phyloP scores from a whole-genome alignment of 2,329 filamentous ascomycete species.

The Phyllosticta citrichinensis region DNA sequence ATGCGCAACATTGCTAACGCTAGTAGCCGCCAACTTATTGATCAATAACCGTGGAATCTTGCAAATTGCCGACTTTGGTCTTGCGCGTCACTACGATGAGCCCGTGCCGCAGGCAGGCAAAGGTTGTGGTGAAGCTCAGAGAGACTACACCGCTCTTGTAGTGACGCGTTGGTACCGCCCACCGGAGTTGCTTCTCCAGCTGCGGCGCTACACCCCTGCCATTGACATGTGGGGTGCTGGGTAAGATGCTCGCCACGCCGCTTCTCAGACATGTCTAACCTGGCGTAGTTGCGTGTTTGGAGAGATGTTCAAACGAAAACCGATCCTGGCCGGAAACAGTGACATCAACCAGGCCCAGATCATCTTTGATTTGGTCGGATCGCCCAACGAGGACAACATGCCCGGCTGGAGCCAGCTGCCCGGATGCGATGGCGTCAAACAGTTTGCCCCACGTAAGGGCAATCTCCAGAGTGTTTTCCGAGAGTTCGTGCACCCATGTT shows the following conservation, averaged over 20 bases:
- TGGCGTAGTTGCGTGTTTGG: slow-evolving; percentile 79
- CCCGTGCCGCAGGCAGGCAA: slow-evolving; percentile 63
- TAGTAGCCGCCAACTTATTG: slow-evolving; percentile 72
- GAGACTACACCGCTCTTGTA: slow-evolving; percentile 93
- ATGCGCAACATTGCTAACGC: not conserved
- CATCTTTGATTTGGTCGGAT: slow-evolving; percentile 87
- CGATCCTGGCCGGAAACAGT: slow-evolving; percentile 82
- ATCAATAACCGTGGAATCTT: slow-evolving; percentile 91
- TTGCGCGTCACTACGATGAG: slow-evolving; percentile 89
- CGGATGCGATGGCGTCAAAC: slow-evolving; percentile 63
- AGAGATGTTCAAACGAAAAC: slow-evolving; percentile 91
- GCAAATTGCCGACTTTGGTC: slow-evolving; percentile 94
- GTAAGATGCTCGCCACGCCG: slow-evolving; percentile 40
- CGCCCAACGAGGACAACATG: slow-evolving; percentile 84
- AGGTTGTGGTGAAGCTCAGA: slow-evolving; percentile 71
- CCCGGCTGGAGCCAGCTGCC: slow-evolving; percentile 79
- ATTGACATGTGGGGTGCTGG: slow-evolving; percentile 98
- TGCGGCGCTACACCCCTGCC: slow-evolving; percentile 88
- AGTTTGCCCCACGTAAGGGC: slow-evolving; percentile 50
- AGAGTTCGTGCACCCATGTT: slow-evolving; percentile 41
- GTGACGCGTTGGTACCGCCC: slow-evolving; percentile 97
- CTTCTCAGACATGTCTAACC: slow-evolving; percentile 13
- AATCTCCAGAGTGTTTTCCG: slow-evolving; percentile 66
- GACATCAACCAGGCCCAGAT: slow-evolving; percentile 84
- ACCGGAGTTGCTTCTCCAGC: slow-evolving; percentile 78